Conservation (phyloP, 2,329 filamentous ascomycete genomes). For the Ophiostoma sp. region DNA sequence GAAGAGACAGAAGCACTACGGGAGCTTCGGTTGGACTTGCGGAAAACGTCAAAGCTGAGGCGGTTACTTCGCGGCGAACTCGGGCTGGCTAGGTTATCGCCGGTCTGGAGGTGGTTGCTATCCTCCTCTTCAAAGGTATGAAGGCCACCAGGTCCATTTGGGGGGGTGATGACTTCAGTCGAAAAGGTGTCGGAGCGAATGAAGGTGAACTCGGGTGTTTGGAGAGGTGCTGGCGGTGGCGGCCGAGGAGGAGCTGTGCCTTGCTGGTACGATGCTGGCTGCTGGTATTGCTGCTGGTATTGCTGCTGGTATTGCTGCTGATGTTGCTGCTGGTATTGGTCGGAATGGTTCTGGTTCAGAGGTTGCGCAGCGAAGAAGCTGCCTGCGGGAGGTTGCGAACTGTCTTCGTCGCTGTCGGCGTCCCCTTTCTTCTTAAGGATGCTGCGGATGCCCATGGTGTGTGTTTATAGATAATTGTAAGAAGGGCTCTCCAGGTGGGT, state of each 20-base stretch:
- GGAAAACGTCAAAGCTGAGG: constrained; percentile 35
- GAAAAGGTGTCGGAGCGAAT: constrained; percentile 76
- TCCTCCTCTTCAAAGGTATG: constrained; percentile 28
- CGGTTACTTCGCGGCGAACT: constrained; percentile 23
- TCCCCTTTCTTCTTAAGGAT: constrained; percentile 24
- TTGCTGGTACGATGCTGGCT: constrained; percentile 5
- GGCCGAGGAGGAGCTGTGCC: constrained; percentile 21
- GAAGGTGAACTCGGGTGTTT: constrained; percentile 68
- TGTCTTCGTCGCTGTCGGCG: constrained; percentile 16
- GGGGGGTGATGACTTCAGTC: constrained; percentile 72
- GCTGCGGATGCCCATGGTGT: constrained; percentile 25
- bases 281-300: constrained; percentile 2
- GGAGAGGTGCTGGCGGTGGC: constrained; percentile 36
- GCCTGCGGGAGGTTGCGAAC: background rate
- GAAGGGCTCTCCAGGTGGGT: background rate
- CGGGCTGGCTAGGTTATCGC: constrained; percentile 30
- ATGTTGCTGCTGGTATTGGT: constrained; percentile 8
- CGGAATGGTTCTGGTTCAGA: background rate
- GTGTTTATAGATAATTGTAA: background rate
- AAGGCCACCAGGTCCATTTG: constrained; percentile 36
- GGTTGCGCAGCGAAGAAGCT: background rate
- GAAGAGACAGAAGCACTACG: constrained; percentile 47
- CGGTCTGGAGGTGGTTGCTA: constrained; percentile 29
- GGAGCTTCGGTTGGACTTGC: constrained; percentile 33
- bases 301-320: constrained; percentile 9